Base-by-base conservation (phyloP, 164 flowering plant genomes). In the Aristolochia californica region DNA sequence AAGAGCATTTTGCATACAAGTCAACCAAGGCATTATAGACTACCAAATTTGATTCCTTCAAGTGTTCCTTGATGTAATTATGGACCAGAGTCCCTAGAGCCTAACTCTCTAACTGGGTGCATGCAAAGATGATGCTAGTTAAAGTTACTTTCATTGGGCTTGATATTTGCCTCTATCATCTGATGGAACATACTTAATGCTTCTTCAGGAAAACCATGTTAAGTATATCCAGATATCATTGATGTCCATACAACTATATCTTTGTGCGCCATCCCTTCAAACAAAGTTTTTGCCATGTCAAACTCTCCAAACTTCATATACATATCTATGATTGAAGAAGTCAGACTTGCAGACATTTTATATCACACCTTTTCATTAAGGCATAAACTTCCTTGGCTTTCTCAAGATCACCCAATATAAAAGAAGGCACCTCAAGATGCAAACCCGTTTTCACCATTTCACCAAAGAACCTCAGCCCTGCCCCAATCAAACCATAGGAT, bases 221-320 rank as follows among this genome's bases (percentile, higher is more conserved):
- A 17, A 12, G 61, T 21, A 26, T 43, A 58, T 5, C 61, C 51
- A 18, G 40, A 8, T 18, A 58, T 23, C 27, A 58, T 21, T n/a
- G 51, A 23, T 16, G 51, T 58, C 61, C 61, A 58, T 44, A 44
- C 30, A 9, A 45, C 61, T 24, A 58, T 51, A 58, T 58, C 61
- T 25, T 58, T 60, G 15, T 18, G 17, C 12, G 2, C 7, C 55
- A 59, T 49, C 24, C 18, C 11, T 2, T 34, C 45, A 28, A 49
- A 50, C 27, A 50, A 21, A 22, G 18, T 23, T 17, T 18, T 10
- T 30, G 62, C 55, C 20, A 17, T 28, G 26, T 60, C 25, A 30
- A 48, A 38, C 22, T 58, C 50, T n/a, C 50, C 52, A 23, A 58
- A 58, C 23, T 45, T 45, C 61, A 45, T 58, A 45, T 58, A 25